These are phyloP conservation scores for Populus tremula DNA, from an alignment of 345 rosid genomes.

Conservation along the genomic window DNA sequence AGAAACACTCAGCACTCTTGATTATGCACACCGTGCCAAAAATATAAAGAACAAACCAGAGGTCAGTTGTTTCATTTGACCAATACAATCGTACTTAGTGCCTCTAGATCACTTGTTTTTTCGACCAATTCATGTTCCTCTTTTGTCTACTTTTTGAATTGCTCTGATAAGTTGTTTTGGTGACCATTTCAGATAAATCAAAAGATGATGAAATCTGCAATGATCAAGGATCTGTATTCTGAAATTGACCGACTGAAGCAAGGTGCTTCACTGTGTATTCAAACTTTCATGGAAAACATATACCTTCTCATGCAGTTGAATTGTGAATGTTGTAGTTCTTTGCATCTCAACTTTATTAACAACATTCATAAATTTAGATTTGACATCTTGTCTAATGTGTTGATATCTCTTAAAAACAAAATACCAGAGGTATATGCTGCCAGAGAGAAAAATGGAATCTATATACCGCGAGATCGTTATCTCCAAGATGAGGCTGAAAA, in stretches of 20 bases:
- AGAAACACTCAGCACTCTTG: constrained; percentile 96
- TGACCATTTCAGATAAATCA: constrained; percentile 71
- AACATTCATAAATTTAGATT: not conserved
- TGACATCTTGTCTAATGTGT: constrained; percentile 4
- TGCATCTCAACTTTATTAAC: not conserved
- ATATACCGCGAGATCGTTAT: constrained; percentile 88
- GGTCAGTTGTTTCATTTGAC: constrained; percentile 37
- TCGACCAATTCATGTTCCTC: constrained; percentile 1
- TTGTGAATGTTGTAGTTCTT: not conserved
- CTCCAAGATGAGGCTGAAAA: constrained; percentile 94
- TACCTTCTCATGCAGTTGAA: not conserved
- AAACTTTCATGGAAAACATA: not conserved
- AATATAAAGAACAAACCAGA: constrained; percentile 98
- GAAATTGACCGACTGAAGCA: constrained; percentile 96
- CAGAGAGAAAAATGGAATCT: constrained; percentile 96
- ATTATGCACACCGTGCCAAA: constrained; percentile 98
- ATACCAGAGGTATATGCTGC: constrained; percentile 88
- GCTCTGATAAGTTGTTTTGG: constrained; percentile 15
- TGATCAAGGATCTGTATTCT: constrained; percentile 95
- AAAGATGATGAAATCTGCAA: constrained; percentile 99
- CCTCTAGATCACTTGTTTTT: constrained; percentile 10
- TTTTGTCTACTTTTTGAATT: constrained; percentile 9
- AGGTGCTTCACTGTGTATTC: constrained; percentile 46
- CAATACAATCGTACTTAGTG: not conserved
- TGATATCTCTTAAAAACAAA: constrained; percentile 10